Evolutionary conservation across 345 rosid species (phyloP), one percentile per base, ranked within the genome.

Genomic region (Sonneratia alba): DNA sequence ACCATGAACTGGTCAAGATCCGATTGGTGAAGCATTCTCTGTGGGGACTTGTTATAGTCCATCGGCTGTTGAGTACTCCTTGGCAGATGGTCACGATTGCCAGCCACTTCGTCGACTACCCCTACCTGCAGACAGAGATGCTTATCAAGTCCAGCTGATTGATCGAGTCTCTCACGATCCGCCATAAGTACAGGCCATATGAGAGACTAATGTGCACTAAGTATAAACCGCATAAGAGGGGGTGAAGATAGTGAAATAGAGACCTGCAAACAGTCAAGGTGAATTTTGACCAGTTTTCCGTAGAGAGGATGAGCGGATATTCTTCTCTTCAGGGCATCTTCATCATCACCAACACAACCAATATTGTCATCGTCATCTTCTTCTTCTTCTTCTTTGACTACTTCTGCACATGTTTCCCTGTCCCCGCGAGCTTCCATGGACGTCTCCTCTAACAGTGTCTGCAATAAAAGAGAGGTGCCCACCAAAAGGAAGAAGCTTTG

Each of bases 181-280:
- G 18, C 18, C 32, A 27, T 27, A 27, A 27, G 32, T 27, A 27
- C 32, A 27, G 32, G 32, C 32, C 32, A 27, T 27, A 27, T 27
- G 32, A 27, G 32, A 27, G 3, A 53, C 22, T 16, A 21, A 6
- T 53, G 18, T 21, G 18, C 5, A 53, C 19, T 53, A 13, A 53
- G 18, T 53, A 53, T 57, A 18, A 15, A 49, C 19, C 18, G 12
- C 19, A 16, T 13, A 13, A 49, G 19, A 10, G 77, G 43, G 43
- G 51, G 48, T 27, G 40, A 69, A 70, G 15, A 47, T 13, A 69
- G 74, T 66, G 66, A 43, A 55, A 70, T 48, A 66, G 71, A 72
- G 56, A 87, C 91, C 85, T 83, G 79, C 76, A 87, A 80, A 70
- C 91, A 87, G 77, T 83, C 72, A 70, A 83, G 74, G 67, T 87